phyloP scores from a whole-genome alignment of 106 monocot species.

The Cymbidium sinense region DNA sequence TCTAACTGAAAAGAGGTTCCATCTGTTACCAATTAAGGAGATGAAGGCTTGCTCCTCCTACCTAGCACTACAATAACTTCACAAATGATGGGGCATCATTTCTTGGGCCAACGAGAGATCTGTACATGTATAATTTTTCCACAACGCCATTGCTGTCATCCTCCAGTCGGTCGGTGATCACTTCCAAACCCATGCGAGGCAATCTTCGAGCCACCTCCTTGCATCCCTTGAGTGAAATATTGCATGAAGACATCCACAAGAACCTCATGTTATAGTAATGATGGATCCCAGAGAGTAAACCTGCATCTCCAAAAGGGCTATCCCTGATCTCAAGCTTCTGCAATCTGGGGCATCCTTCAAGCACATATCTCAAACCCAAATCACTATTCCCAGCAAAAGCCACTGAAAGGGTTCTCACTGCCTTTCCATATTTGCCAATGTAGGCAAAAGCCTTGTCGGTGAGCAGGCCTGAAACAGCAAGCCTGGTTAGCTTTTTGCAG shows the following conservation, averaged over 20 bases:
- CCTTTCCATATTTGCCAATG: constrained; percentile 73
- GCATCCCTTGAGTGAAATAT: constrained; percentile 54
- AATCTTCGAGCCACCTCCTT: constrained; percentile 52
- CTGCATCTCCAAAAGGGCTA: constrained; percentile 65
- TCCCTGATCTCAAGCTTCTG: constrained; percentile 90
- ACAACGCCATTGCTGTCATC: constrained; percentile 28
- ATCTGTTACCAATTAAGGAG: neutral
- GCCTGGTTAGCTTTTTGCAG: constrained; percentile 77
- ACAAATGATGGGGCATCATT: constrained; percentile 72
- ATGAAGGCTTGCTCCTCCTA: neutral
- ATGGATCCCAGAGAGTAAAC: constrained; percentile 59
- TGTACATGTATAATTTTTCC: constrained; percentile 69
- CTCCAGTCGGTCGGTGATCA: constrained; percentile 30
- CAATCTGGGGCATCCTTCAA: constrained; percentile 70
- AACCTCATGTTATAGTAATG: constrained; percentile 92
- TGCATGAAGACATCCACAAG: constrained; percentile 89
- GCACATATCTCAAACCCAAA: constrained; percentile 46
- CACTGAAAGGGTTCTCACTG: constrained; percentile 70
- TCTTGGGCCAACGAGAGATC: constrained; percentile 71
- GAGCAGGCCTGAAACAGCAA: constrained; percentile 74
- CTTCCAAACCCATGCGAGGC: constrained; percentile 63
- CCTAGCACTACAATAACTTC: constrained; percentile 40
- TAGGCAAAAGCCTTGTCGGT: constrained; percentile 81
- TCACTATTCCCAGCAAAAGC: constrained; percentile 79
- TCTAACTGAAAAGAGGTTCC: neutral